phyloP scores from a whole-genome alignment of 2,329 filamentous ascomycete genomes.

The Alternaria novae-zelandiae region DNA sequence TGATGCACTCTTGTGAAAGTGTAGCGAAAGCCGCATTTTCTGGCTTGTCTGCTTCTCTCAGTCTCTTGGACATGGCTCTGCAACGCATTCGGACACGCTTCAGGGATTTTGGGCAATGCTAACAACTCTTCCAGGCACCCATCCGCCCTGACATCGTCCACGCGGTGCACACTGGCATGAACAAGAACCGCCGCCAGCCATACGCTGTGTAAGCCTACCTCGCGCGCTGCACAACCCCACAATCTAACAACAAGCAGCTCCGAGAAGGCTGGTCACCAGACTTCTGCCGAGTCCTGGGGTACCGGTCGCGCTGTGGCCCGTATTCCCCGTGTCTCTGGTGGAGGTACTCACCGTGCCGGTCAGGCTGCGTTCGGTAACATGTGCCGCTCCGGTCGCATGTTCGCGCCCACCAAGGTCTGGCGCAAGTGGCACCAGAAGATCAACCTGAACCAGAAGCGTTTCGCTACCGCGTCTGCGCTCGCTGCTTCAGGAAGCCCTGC shows the following conservation, averaged over 20 bases:
- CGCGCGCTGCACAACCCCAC: not conserved
- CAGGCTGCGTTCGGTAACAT: conserved; percentile 99
- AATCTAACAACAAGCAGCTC: conserved; percentile 37
- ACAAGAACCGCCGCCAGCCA: conserved; percentile 99
- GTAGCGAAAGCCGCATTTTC: conserved; percentile 6
- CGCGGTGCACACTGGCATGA: conserved; percentile 98
- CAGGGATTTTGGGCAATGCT: not conserved
- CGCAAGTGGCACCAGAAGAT: conserved; percentile 99
- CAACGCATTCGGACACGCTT: not conserved
- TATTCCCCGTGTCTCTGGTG: conserved; percentile 99
- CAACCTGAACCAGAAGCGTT: conserved; percentile 98
- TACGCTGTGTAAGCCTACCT: conserved; percentile 80
- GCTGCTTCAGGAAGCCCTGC: conserved; percentile 94
- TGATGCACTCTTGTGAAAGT: not conserved
- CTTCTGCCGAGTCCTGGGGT: conserved; percentile 99
- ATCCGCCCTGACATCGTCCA: conserved; percentile 99
- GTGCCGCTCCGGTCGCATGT: conserved; percentile 99
- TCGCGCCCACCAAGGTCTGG: conserved; percentile 99
- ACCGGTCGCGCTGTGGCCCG: conserved; percentile 97
- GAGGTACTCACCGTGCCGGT: conserved; percentile 99
- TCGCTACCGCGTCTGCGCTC: conserved; percentile 95
- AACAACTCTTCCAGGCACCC: conserved; percentile 62
- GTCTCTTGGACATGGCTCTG: not conserved
- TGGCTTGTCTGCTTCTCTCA: not conserved
- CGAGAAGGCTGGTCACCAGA: conserved; percentile 99